Conservation (phyloP, 2,329 filamentous ascomycete species). For the Phaeosphaeriaceae sp. region DNA sequence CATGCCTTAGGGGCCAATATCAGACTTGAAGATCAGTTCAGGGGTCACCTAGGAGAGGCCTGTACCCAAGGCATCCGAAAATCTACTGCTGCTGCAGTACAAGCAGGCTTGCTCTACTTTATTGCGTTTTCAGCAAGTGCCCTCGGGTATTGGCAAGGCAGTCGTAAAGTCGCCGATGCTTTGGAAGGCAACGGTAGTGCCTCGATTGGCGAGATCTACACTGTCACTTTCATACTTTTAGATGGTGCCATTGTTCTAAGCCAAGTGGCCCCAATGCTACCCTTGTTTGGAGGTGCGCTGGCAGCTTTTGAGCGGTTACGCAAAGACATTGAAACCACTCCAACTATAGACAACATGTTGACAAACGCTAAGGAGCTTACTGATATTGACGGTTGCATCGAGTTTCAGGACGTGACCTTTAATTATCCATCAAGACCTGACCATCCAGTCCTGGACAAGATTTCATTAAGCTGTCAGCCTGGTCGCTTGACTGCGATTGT, state of each 20-base stretch:
- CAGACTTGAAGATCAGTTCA: constrained; percentile 66
- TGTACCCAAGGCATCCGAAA: constrained; percentile 64
- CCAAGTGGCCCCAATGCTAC: constrained; percentile 56
- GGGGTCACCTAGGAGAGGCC: constrained; percentile 58
- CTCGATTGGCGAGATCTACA: constrained; percentile 58
- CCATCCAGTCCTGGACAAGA: constrained; percentile 45
- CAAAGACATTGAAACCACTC: constrained; percentile 61
- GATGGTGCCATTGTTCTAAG: constrained; percentile 59
- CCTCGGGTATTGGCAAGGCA: constrained; percentile 72
- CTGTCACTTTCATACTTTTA: constrained; percentile 62
- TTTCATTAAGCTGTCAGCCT: constrained; percentile 48
- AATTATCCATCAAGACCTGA: constrained; percentile 51
- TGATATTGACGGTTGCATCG: constrained; percentile 55
- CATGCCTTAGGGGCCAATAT: constrained; percentile 67
- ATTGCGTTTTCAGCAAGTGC: constrained; percentile 72
- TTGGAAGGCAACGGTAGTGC: constrained; percentile 40
- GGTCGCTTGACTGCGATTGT: constrained; percentile 52
- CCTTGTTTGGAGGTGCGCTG: constrained; percentile 57
- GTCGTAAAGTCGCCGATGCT: constrained; percentile 58
- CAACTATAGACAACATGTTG: constrained; percentile 47
- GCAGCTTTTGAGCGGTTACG: constrained; percentile 65
- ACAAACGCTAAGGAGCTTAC: constrained; percentile 34
- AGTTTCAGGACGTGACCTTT: constrained; percentile 50
- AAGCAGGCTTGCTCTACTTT: constrained; percentile 69
- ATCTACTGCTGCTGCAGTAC: constrained; percentile 61